Percentiles rank a stretch among this genome's conserved stretches.
These are phyloP conservation scores for Tricholoma matsutake DNA, from an alignment of 768 basidiomycete species.

Conservation along the genomic window DNA sequence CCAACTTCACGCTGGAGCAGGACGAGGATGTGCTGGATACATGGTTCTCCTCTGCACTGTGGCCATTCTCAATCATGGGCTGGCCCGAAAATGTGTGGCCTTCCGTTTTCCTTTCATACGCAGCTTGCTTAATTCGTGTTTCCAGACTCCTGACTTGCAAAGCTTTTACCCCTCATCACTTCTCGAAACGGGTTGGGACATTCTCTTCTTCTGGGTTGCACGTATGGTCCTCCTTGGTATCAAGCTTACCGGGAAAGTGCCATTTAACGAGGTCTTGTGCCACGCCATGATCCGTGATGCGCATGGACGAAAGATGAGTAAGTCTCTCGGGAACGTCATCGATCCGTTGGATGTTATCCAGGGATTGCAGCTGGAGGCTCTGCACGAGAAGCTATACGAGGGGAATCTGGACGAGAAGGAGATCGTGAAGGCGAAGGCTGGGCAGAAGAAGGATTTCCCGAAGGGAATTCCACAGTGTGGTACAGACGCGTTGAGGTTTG, in stretches of 20 bases:
- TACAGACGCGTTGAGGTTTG: slow-evolving; percentile 93
- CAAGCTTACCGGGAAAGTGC: slow-evolving; percentile 84
- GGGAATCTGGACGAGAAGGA: slow-evolving; percentile 95
- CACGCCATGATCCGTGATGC: slow-evolving; percentile 99
- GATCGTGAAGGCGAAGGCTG: slow-evolving; percentile 83
- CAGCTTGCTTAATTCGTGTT: slow-evolving; percentile 4
- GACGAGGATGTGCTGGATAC: slow-evolving; percentile 98
- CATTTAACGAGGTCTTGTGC: slow-evolving; percentile 94
- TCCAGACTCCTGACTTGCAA: slow-evolving; percentile 71
- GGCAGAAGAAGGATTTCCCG: slow-evolving; percentile 99
- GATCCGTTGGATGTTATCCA: slow-evolving; percentile 95
- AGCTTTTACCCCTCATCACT: slow-evolving; percentile 87
- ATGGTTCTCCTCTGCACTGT: slow-evolving; percentile 97
- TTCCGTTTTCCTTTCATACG: background rate
- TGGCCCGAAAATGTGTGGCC: slow-evolving; percentile 85
- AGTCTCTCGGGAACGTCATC: slow-evolving; percentile 96
- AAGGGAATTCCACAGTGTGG: slow-evolving; percentile 99
- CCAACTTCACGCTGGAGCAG: slow-evolving; percentile 75
- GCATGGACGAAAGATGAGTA: slow-evolving; percentile 98
- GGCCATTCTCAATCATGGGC: slow-evolving; percentile 97
- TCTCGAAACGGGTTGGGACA: slow-evolving; percentile 99
- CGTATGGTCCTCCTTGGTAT: slow-evolving; percentile 95
- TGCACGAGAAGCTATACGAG: slow-evolving; percentile 83
- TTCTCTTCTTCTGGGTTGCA: slow-evolving; percentile 99
- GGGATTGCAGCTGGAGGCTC: slow-evolving; percentile 71